Percentiles rank a stretch among this genome's conserved stretches.
Conservation (phyloP, 306 rosid genomes). For the Carpinus fangiana region DNA sequence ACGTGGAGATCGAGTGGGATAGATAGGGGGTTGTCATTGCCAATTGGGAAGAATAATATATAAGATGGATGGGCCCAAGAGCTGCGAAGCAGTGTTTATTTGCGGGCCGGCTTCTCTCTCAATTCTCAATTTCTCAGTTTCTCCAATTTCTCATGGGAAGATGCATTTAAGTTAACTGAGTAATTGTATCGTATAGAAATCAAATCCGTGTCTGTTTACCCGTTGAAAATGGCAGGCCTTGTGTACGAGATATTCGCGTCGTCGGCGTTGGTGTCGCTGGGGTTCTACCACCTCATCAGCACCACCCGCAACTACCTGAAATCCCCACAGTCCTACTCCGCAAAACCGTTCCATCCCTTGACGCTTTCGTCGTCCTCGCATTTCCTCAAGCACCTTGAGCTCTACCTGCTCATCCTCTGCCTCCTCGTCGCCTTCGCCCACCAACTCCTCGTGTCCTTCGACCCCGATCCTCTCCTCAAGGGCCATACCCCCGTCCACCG, state of each 20-base stretch:
- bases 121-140: no score
- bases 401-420: slow-evolving; percentile 45
- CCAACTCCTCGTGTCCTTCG: slow-evolving; percentile 53
- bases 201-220: no score
- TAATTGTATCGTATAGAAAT: no score
- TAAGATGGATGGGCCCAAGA: no score
- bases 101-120: no score
- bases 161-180: no score
- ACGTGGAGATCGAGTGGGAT: no score
- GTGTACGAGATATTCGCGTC: slow-evolving; percentile 57
- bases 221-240: slow-evolving; percentile 43
- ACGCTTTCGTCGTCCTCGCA: slow-evolving; percentile 38
- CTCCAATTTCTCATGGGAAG: no score
- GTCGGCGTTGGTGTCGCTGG: slow-evolving; percentile 47
- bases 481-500: slow-evolving; percentile 85
- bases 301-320: slow-evolving; percentile 58
- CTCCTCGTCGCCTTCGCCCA: slow-evolving; percentile 58
- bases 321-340: slow-evolving; percentile 63
- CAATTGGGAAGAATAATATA: no score
- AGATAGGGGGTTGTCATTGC: no score
- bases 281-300: slow-evolving; percentile 65
- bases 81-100: no score
- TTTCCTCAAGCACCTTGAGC: slow-evolving; percentile 57
- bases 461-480: slow-evolving; percentile 68
- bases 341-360: slow-evolving; percentile 80